A percentile compares a stretch with the other conserved stretches of the same genome.
Evolutionary conservation across 2,329 filamentous ascomycete genomes (phyloP).

Genomic region (Fusarium anthophilum): DNA sequence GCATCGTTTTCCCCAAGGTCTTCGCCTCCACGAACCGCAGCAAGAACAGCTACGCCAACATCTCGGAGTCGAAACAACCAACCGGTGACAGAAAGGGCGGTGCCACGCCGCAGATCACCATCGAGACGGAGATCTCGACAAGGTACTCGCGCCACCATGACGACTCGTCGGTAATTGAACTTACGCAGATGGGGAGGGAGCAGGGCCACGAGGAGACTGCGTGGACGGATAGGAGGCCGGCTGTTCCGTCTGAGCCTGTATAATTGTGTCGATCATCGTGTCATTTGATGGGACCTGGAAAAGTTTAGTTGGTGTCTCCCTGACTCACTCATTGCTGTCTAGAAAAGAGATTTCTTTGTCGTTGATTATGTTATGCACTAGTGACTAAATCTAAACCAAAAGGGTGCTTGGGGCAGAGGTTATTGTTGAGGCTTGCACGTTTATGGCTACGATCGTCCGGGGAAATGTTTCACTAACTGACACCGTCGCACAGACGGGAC

Average conservation of each 20-base stretch:
- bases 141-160: not conserved
- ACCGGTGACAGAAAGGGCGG: not conserved
- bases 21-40: slow-evolving; percentile 17
- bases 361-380: not conserved
- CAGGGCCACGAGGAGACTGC: not conserved
- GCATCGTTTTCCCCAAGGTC: slow-evolving; percentile 26
- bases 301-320: not conserved
- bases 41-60: slow-evolving; percentile 26
- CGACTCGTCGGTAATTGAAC: slow-evolving; percentile 1
- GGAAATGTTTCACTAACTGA: not conserved
- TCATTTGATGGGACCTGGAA: not conserved
- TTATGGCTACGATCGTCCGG: not conserved
- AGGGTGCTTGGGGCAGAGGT: not conserved
- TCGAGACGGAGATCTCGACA: not conserved
- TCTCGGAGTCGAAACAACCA: not conserved
- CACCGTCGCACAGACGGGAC: not conserved
- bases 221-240: not conserved
- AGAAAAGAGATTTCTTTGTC: not conserved
- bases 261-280: not conserved
- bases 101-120: not conserved
- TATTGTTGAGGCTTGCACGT: not conserved
- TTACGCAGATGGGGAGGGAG: not conserved
- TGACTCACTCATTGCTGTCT: not conserved
- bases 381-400: not conserved
- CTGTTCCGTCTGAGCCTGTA: slow-evolving; percentile 1